phyloP scores from a whole-genome alignment of 768 basidiomycete genomes.

The Polyporus arcularius region DNA sequence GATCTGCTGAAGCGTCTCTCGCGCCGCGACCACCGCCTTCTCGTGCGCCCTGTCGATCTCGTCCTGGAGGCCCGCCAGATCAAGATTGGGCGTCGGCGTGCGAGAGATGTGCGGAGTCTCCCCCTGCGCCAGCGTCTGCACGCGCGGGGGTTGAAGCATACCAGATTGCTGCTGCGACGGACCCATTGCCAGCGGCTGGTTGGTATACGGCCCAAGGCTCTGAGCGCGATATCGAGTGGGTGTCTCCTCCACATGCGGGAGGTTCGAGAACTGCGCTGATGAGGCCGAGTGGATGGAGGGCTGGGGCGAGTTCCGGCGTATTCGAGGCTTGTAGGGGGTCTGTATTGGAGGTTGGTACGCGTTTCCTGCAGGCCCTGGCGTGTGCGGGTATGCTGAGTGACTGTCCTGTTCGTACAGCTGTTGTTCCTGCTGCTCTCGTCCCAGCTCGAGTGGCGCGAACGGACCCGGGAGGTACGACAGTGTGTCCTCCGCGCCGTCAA shows the following conservation, averaged over 20 bases:
- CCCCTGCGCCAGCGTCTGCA: conserved; percentile 45
- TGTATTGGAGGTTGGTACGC: conserved; percentile 34
- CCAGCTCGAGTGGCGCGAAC: conserved; percentile 68
- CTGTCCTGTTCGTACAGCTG: conserved; percentile 32
- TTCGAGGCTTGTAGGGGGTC: conserved; percentile 76
- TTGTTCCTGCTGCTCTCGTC: conserved; percentile 47
- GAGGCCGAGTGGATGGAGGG: conserved; percentile 26
- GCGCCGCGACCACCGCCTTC: conserved; percentile 68
- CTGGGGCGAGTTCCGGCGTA: conserved; percentile 44
- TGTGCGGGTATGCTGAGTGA: conserved; percentile 41
- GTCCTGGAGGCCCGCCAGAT: conserved; percentile 67
- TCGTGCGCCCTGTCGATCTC: conserved; percentile 81
- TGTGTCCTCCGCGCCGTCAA: conserved; percentile 71
- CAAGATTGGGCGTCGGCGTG: conserved; percentile 69
- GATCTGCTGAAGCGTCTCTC: conserved; percentile 81
- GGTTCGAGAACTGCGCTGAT: conserved; percentile 35
- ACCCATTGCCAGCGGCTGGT: conserved; percentile 51
- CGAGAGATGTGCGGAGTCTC: conserved; percentile 54
- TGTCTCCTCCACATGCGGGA: conserved; percentile 46
- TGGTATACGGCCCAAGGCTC: conserved; percentile 41
- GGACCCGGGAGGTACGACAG: conserved; percentile 67
- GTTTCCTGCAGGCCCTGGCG: conserved; percentile 37
- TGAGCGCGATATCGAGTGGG: conserved; percentile 41
- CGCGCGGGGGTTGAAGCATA: conserved; percentile 28
- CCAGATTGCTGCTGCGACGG: conserved; percentile 42